Base-by-base conservation (phyloP, 306 rosid genomes). In the Carpinus viminea region DNA sequence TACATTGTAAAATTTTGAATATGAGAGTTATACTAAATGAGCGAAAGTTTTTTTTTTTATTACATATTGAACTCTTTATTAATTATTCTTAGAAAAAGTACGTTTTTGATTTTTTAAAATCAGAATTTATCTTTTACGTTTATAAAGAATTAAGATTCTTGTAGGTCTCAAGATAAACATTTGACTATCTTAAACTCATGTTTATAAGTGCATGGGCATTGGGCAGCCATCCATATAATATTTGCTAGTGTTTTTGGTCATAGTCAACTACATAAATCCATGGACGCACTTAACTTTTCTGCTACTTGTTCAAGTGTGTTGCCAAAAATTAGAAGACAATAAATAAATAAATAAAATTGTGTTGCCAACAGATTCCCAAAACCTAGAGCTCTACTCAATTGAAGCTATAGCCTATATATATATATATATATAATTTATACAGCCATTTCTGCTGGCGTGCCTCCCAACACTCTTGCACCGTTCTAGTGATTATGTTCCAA, bases 371-470 rank as follows among this genome's bases (percentile, higher is more conserved):
- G 36, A 72, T 72, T 78, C 60, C 61, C 52, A 17, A 53, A n/a
- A 3, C 54, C 41, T 55, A 18, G 24, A 66, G 51, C 31, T 43
- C 53, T 66, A 66, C 16, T 20, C 72, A 8, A 41, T 66, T 41
- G 72, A 66, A 41, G 7, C 48, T n/a, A 8, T 18, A 8, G 26
- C 26, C 26, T 0, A 66, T 66, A 36, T 24, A 24, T 24, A 24
- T 36, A 36, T 36, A 36, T 36, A 1, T 36, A 1, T 2, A 36
- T 36, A 2, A 38, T 5, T 3, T 38, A 5, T 38, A 41, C 45
- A 41, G 43, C 41, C 53, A 45, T 3, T 12, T 52, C 24, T 46
- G 59, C 71, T 68, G 66, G 56, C 72, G 71, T 80, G 84, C 79
- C 61, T 69, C 80, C 66, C 20, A 75, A 57, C 51, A 15, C 51